Evolutionary conservation across 2,329 filamentous ascomycete species (phyloP).

Genomic region (Zasmidium citrigriseum): DNA sequence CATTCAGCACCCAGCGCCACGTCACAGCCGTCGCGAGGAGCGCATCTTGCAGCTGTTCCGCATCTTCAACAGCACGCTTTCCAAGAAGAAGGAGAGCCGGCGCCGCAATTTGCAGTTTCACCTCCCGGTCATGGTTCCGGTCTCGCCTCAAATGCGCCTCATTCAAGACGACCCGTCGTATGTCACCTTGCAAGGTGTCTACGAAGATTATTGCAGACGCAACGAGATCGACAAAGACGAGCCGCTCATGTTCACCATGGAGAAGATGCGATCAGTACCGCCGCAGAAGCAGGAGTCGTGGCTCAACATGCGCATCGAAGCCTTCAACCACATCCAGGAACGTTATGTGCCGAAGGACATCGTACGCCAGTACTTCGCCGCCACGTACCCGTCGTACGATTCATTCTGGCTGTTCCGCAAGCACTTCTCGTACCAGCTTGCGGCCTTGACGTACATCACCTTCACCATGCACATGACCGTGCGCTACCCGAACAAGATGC

Average conservation of each 20-base stretch:
- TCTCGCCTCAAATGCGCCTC: conserved; percentile 91
- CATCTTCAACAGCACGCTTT: conserved; percentile 90
- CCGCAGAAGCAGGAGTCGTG: conserved; percentile 63
- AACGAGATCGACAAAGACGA: conserved; percentile 91
- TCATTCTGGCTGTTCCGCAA: conserved; percentile 99
- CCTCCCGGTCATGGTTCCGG: conserved; percentile 89
- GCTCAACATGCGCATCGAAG: conserved; percentile 63
- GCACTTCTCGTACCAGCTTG: conserved; percentile 94
- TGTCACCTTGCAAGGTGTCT: conserved; percentile 90
- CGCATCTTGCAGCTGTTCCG: conserved; percentile 94
- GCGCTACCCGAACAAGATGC: conserved; percentile 92
- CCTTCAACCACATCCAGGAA: conserved; percentile 91
- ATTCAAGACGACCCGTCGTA: conserved; percentile 95
- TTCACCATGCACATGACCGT: conserved; percentile 98
- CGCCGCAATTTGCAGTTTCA: conserved; percentile 95
- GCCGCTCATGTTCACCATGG: conserved; percentile 90
- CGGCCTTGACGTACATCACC: conserved; percentile 95
- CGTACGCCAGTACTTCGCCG: conserved; percentile 85
- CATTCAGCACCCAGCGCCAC: conserved; percentile 90
- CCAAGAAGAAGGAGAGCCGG: conserved; percentile 91
- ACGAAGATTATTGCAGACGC: conserved; percentile 91
- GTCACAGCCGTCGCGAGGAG: conserved; percentile 92
- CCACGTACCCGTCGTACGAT: conserved; percentile 81
- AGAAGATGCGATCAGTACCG: conserved; percentile 75
- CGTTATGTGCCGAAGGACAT: conserved; percentile 85